Evolutionary conservation across 2,329 filamentous ascomycete species (phyloP).

Genomic region (Neonectria coccinea): DNA sequence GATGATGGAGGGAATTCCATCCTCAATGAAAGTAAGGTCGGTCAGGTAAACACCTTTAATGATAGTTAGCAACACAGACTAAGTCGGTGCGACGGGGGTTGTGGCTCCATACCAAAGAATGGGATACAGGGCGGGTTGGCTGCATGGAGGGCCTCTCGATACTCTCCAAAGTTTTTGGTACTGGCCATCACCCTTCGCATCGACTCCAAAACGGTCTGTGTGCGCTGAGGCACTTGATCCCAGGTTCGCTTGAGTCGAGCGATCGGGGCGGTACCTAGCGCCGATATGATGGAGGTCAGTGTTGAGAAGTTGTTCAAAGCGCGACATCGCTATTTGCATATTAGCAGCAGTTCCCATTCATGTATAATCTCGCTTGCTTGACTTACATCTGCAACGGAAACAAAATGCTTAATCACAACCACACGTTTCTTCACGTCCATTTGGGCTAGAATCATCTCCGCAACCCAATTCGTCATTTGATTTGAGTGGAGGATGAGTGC

Average conservation of each 20-base stretch:
- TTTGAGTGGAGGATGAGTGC: slow-evolving; percentile 97
- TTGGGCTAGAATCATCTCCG: slow-evolving; percentile 97
- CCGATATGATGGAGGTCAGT: slow-evolving; percentile 96
- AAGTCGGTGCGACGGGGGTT: not conserved
- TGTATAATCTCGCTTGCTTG: not conserved
- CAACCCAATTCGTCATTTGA: slow-evolving; percentile 99
- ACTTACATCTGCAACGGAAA: slow-evolving; percentile 92
- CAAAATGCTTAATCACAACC: slow-evolving; percentile 98
- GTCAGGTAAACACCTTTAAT: slow-evolving; percentile 89
- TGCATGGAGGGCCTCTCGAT: slow-evolving; percentile 90
- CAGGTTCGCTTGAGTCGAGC: slow-evolving; percentile 93
- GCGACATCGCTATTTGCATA: slow-evolving; percentile 82
- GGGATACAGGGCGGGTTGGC: slow-evolving; percentile 98
- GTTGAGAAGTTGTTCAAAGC: slow-evolving; percentile 96
- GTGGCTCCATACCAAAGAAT: slow-evolving; percentile 81
- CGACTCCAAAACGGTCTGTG: slow-evolving; percentile 81
- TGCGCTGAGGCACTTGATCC: slow-evolving; percentile 90
- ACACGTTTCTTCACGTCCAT: slow-evolving; percentile 95
- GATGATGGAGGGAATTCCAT: slow-evolving; percentile 95
- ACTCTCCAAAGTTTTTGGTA: slow-evolving; percentile 98
- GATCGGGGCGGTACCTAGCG: slow-evolving; percentile 92
- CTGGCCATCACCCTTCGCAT: slow-evolving; percentile 97
- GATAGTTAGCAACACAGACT: not conserved
- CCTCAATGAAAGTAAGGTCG: slow-evolving; percentile 97
- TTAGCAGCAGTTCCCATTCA: slow-evolving; percentile 25